Evolutionary conservation across 2,329 filamentous ascomycete genomes (phyloP), one percentile per base, ranked within the genome.

Genomic region (Dothideomycetes sp.): DNA sequence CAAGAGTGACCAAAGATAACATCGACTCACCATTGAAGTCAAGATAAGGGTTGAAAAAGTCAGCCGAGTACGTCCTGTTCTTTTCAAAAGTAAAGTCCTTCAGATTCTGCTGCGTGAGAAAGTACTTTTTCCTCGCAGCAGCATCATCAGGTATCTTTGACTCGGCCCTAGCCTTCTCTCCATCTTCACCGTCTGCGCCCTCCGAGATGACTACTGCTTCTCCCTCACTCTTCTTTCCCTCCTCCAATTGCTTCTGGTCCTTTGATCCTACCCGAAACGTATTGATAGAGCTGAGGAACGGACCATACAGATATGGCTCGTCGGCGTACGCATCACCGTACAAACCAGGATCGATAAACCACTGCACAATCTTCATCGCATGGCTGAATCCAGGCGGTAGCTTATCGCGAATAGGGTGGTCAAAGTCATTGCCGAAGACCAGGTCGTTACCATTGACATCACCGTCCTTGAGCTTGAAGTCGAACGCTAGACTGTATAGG

Each of bases 341-440:
- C 0, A 98, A 65, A 0, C 87, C 85, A 0, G 89, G 89, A 55
- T 98, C 89, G 36, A 96, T 81, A 66, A 79, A 84, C 82, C 84
- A 93, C 51, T 84, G 84, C 19, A 94, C 84, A 32, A 94, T 80
- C 38, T 77, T 79, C 61, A 95, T 77, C 0, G 87, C 88, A 8
- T 84, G 81, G 55, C 77, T 77, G 61, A 94, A 94, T 0, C 89
- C 87, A 0, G 85, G 84, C 0, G 91, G 89, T 2, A 98, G 68
- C 12, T 79, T 75, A 56, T 94, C 82, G 19, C 86, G 76, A 50
- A 98, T 91, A 0, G 91, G 85, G 37, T 83, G 76, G 54, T 94
- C 88, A 57, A 96, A 95, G 66, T 95, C 87, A 59, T 96, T 96
- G 31, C 89, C 91, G 52, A 94, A 94, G 39, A 95, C 78, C 3